Evolutionary conservation across 75 land plant genomes (phyloP), one percentile per base, ranked within the genome.

Genomic region (Sequoia sempervirens): DNA sequence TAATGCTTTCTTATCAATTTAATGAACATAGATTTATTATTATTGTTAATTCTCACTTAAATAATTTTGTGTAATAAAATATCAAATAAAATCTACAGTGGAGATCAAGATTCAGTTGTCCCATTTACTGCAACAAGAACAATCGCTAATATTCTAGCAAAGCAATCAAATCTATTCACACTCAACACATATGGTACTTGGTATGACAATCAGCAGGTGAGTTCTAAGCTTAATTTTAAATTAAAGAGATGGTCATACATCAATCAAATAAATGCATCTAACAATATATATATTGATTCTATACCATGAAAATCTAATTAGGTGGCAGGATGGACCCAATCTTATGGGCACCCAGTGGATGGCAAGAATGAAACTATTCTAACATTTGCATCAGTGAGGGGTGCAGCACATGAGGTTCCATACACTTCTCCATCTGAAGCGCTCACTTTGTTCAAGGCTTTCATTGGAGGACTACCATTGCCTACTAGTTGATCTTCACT

Each of bases 351-450:
- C 3, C 37, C 26, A 32, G 41, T 36, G n/a, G 66, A 84, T 75
- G 84, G 84, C 12, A 75, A 84, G 34, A 75, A 75, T 17, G 32
- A 75, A 34, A 84, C 84, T n/a, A 81, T 70, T 32, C 18, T 85
- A 20, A 85, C 84, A 82, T 85, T 28, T 82, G 86, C 86, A 43
- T 81, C 86, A n/a, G 83, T 82, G 3, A 82, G 83, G 28, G 86
- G 86, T 82, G 86, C 86, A 17, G 87, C 84, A 4, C 87, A 86
- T 82, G 58, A 80, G 46, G 87, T 86, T 2, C 87, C 87, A 18
- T 86, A 82, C 50, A 81, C 87, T 30, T 81, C 81, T 14, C 84
- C 80, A 58, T 75, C 84, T 7, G 58, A 68, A 28, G 87, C 87
- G n/a, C 80, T 82, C 20, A 82, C 70, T 30, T 28, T 86, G 58